Conservation (phyloP, 2,329 filamentous ascomycete species). For the Ustulina deusta region DNA sequence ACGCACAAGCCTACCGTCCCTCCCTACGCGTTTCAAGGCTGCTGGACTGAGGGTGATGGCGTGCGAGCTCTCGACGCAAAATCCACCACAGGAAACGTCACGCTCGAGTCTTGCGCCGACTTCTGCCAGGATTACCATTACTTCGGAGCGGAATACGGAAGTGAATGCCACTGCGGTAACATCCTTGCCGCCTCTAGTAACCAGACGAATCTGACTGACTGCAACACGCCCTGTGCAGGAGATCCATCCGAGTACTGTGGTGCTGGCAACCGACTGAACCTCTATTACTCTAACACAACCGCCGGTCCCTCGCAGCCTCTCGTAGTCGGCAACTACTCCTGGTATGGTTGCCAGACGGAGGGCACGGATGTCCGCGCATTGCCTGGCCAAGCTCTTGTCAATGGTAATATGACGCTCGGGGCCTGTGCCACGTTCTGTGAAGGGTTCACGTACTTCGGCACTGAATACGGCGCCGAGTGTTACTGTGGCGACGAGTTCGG, state of each 20-base stretch:
- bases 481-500: conserved; percentile 48
- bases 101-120: conserved; percentile 54
- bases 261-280: conserved; percentile 41
- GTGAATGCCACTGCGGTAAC: conserved; percentile 56
- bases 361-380: conserved; percentile 30
- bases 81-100: conserved; percentile 46
- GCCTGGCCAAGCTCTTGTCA: conserved; percentile 36
- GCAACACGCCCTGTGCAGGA: conserved; percentile 44
- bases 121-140: conserved; percentile 46
- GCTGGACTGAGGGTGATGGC: conserved; percentile 55
- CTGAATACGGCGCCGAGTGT: conserved; percentile 50
- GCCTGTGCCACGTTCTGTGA: conserved; percentile 49
- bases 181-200: conserved; percentile 33
- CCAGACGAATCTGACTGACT: conserved; percentile 40
- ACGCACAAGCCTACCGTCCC: conserved; percentile 50
- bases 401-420: conserved; percentile 54
- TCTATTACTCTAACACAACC: conserved; percentile 43
- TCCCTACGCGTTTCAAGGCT: conserved; percentile 54
- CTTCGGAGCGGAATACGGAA: conserved; percentile 38
- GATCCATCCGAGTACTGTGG: conserved; percentile 46
- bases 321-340: conserved; percentile 40
- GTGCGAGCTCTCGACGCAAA: conserved; percentile 53
- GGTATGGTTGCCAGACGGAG: conserved; percentile 41
- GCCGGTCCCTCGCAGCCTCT: conserved; percentile 39
- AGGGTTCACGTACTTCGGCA: conserved; percentile 56